Base-by-base conservation (phyloP, 83 land plant genomes). In the Isoetes engelmannii region DNA sequence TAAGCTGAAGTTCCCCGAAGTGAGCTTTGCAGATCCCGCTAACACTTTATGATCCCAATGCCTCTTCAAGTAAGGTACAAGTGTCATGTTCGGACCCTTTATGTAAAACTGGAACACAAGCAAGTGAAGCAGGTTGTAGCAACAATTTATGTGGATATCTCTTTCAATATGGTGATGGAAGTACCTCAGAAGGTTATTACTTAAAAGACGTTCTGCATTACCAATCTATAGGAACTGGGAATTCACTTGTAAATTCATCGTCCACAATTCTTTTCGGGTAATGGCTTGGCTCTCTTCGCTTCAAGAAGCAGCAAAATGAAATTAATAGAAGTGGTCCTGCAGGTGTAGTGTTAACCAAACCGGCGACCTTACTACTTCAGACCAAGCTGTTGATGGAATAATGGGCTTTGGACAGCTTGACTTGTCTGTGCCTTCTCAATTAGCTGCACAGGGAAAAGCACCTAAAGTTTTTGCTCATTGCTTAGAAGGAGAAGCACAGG, bases 161-260 rank as follows among this genome's bases (percentile, higher is more conserved):
- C 0, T 82, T 84, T 61, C 84, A 81, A 43, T 93, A 93, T 65
- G 90, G 92, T 12, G 98, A 93, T 77, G 96, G 96, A 6, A 93
- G 96, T 74, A 88, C 82, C 7, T 83, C 96, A 4, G 69, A 81
- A 6, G 98, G 98, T 6, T 87, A 87, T 75, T 90, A 88, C 56
- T 82, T 90, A 6, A 54, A 79, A 4, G 98, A 93, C 63, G 12
- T 70, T 48, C 19, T 93, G 41, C 46, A 75, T 5, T 81, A 79
- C 46, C 79, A 73, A 56, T 77, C 72, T 12, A 51, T 90, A 41
- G 49, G 67, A 8, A 72, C 47, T 19, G 53, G 72, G n/a, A 71
- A 79, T 44, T 4, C 70, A 45, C 63, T 64, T 62, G 50, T 72
- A 42, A 85, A 81, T 48, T 70, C 77, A 69, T 80, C 92, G 4